Evolutionary conservation across 2,329 filamentous ascomycete species (phyloP).

Genomic region (Fusarium burgessii): DNA sequence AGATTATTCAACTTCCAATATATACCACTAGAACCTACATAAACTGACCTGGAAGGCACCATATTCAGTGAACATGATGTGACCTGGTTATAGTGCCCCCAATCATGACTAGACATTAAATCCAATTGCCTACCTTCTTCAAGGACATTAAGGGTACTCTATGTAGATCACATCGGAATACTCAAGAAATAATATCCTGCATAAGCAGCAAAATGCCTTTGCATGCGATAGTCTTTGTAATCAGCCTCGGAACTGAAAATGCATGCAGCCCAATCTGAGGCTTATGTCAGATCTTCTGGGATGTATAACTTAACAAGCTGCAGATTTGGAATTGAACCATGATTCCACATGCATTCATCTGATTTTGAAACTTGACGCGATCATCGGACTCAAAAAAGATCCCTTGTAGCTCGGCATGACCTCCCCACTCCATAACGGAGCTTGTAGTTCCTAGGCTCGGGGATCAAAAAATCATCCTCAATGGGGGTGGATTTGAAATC

Average conservation of each 20-base stretch:
- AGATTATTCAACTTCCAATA: background rate
- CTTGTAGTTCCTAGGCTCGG: conserved; percentile 9
- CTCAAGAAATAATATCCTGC: background rate
- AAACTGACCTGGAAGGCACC: conserved; percentile 2
- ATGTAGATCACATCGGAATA: no score
- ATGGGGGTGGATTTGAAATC: conserved; percentile 45
- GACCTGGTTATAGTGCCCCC: background rate
- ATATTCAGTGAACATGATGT: conserved; percentile 17
- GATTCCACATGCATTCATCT: conserved; percentile 28
- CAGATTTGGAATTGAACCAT: conserved; percentile 8
- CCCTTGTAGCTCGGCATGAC: conserved; percentile 12
- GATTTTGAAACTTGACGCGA: conserved; percentile 3
- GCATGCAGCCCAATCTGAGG: background rate
- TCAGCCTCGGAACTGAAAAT: background rate
- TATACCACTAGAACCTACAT: no score
- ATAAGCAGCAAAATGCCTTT: background rate
- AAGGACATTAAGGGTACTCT: background rate
- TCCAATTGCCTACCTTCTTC: background rate
- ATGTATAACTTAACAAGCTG: background rate
- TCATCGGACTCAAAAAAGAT: conserved; percentile 4
- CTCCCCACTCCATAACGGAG: conserved; percentile 27
- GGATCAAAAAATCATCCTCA: conserved; percentile 37
- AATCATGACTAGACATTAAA: background rate
- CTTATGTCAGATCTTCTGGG: background rate
- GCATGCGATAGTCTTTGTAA: background rate